Conservation (phyloP, 169 alveolate genomes). For the Cardiosporidium cionae region DNA sequence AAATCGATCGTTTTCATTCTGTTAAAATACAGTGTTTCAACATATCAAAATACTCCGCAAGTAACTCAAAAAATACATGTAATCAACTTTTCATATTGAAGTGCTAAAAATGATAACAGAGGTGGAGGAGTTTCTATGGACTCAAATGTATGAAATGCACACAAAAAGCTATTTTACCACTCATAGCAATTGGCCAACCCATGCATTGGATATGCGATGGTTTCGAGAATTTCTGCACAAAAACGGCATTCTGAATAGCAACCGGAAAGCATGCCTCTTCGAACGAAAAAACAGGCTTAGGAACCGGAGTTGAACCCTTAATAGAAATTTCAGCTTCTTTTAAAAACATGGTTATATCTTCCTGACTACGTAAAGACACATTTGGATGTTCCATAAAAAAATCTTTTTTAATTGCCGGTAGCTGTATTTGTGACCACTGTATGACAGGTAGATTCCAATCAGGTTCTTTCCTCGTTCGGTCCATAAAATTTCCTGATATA, state of each 20-base stretch:
- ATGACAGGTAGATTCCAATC: too few species aligned
- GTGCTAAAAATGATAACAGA: too few species aligned
- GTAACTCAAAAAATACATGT: too few species aligned
- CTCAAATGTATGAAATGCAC: too few species aligned
- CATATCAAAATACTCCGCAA: too few species aligned
- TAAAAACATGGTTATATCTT: not conserved
- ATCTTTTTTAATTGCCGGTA: conserved; percentile 78
- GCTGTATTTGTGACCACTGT: conserved; percentile 62
- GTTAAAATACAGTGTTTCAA: too few species aligned
- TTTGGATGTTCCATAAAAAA: conserved; percentile 80
- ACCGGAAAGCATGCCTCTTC: conserved; percentile 80
- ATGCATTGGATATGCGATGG: conserved; percentile 89
- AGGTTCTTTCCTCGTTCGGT: too few species aligned
- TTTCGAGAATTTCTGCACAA: conserved; percentile 54
- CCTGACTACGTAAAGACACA: conserved; percentile 32
- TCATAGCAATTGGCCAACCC: conserved; percentile 79
- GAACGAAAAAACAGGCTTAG: conserved; percentile 77
- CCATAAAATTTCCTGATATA: too few species aligned
- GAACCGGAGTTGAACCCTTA: conserved; percentile 43
- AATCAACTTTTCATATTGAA: too few species aligned
- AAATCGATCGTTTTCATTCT: too few species aligned
- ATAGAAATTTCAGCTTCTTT: not conserved
- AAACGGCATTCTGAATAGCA: conserved; percentile 64
- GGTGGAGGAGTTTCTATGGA: too few species aligned
- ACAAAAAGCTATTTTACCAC: too few species aligned